Evolutionary conservation across 768 basidiomycete genomes (phyloP), one percentile per base, ranked within the genome.

Genomic region (Leccinum subgranulosum): DNA sequence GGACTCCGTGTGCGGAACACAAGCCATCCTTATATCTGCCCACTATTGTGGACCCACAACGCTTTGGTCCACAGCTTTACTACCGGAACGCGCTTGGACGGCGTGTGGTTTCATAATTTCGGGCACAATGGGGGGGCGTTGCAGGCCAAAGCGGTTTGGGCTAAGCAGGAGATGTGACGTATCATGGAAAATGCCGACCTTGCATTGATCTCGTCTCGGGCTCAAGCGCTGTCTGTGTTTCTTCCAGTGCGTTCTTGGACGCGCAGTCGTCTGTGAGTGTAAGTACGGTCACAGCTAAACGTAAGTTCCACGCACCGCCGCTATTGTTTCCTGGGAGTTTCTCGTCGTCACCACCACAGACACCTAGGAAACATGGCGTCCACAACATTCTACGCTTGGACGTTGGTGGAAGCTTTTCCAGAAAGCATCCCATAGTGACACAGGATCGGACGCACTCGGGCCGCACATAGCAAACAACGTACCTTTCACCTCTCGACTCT

Each of bases 181-280:
- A 21, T 7, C 43, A 43, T 57, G 64, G 58, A 46, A 55, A 43
- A 25, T 55, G 55, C 65, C 65, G 57, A 46, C 49, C 54, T 67
- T 67, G 65, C 64, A 64, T 65, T 65, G 58, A 64, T n/a, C 56
- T 50, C 43, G 49, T n/a, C 56, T 50, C 43, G 49, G 54, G 56
- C 34, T 46, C 52, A 54, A 52, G 55, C 64, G 50, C 28, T 45
- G 43, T 19, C n/a, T 23, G 3, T 17, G 17, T 4, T 17, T 36
- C 36, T 36, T 36, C 36, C 34, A 36, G 34, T 36, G 34, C 7
- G 17, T 39, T 9, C 36, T 39, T 36, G 7, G 15, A 36, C 7
- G 34, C 34, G 15, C 15, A 36, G 34, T 1, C 11, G 11, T 31
- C 29, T 31, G 29, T 31, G n/a, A 8, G 1, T 3, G 15, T n/a